Evolutionary conservation across 192 early-diverging fungal species (phyloP).

Genomic region (Linderina pennispora): DNA sequence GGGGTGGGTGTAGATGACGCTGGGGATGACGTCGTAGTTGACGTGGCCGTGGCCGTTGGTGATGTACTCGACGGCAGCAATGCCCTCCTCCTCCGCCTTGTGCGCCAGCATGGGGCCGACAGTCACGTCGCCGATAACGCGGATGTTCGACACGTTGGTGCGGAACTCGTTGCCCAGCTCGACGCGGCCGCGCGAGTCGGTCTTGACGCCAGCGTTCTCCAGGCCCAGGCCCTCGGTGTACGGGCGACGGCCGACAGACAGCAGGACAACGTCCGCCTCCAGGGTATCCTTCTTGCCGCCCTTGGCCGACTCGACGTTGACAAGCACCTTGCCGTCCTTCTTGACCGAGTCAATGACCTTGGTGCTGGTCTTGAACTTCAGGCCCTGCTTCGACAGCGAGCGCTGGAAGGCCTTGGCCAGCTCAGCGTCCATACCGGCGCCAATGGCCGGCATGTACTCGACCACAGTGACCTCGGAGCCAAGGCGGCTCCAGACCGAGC

Average conservation of each 20-base stretch:
- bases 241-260: constrained; percentile 93
- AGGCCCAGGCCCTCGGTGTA: constrained; percentile 89
- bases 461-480: constrained; percentile 94
- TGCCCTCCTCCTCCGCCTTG: constrained; percentile 99
- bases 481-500: constrained; percentile 95
- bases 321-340: constrained; percentile 78
- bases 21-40: constrained; percentile 97
- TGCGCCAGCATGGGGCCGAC: constrained; percentile 98
- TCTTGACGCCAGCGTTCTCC: constrained; percentile 84
- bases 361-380: constrained; percentile 98
- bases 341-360: constrained; percentile 88
- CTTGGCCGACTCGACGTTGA: constrained; percentile 88
- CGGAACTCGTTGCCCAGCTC: constrained; percentile 68
- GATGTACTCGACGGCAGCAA: constrained; percentile 94
- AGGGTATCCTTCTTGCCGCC: constrained; percentile 73
- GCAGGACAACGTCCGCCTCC: constrained; percentile 85
- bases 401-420: constrained; percentile 91
- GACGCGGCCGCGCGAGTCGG: constrained; percentile 84
- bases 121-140: constrained; percentile 96
- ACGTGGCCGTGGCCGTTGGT: constrained; percentile 91
- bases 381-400: constrained; percentile 88
- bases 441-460: constrained; percentile 88
- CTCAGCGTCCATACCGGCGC: constrained; percentile 96
- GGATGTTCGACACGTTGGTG: constrained; percentile 82
- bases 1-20: constrained; percentile 97